Percentiles rank a stretch among this genome's conserved stretches.
phyloP scores from a whole-genome alignment of 345 rosid genomes.

The Sonneratia alba region DNA sequence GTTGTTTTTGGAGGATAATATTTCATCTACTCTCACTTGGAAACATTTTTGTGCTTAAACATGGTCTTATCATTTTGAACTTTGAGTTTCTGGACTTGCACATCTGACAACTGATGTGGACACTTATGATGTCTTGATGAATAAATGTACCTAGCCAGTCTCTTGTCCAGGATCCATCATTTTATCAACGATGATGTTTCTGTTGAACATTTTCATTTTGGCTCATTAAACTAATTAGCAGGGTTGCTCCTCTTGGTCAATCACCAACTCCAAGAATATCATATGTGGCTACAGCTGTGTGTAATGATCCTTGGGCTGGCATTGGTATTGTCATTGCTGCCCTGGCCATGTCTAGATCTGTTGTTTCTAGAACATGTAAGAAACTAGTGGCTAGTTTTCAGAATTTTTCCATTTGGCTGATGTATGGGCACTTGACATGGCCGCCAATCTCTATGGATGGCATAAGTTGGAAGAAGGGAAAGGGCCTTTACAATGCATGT shows the following conservation, averaged over 20 bases:
- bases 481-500: slow-evolving; percentile 99
- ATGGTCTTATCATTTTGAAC: slow-evolving; percentile 3
- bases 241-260: slow-evolving; percentile 92
- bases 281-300: no score
- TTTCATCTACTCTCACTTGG: neutral
- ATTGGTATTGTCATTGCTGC: slow-evolving; percentile 10
- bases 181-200: neutral
- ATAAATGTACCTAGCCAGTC: slow-evolving; percentile 52
- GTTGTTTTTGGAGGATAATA: neutral
- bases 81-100: slow-evolving; percentile 32
- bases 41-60: neutral
- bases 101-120: slow-evolving; percentile 50
- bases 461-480: slow-evolving; percentile 99
- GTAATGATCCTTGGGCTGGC: slow-evolving; percentile 25
- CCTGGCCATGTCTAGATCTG: neutral
- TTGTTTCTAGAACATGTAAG: neutral
- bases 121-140: slow-evolving; percentile 37
- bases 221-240: slow-evolving; percentile 17
- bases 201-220: slow-evolving; percentile 1
- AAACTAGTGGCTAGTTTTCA: slow-evolving; percentile 18
- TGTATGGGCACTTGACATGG: slow-evolving; percentile 98
- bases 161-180: neutral
- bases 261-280: slow-evolving; percentile 17
- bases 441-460: slow-evolving; percentile 99
- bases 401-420: slow-evolving; percentile 95